Base-by-base conservation (phyloP, 139 green algal species). In the Micromonas pusilla region DNA sequence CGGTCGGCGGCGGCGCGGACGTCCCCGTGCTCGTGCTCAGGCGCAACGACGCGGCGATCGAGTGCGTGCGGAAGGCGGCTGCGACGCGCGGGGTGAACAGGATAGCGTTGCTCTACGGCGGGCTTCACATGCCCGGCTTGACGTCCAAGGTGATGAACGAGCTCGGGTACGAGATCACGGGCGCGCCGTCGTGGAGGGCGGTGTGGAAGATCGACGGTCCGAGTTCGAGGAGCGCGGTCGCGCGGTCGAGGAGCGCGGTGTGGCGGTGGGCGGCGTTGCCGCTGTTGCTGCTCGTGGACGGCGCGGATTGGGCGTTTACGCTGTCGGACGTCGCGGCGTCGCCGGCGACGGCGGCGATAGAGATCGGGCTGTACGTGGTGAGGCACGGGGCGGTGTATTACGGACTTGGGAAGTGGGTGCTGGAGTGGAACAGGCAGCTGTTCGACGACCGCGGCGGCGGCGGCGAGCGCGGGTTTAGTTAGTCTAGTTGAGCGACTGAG, bases 381-480 rank as follows among this genome's bases (percentile, higher is more conserved):
- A 34, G 68, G 9, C 68, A 75, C 68, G 68, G 37, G 34, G 68
- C 37, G 19, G 26, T 62, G 37, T 75, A 75, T 26, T 75, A 75
- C 37, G 36, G 34, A 1, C 6, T 75, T 0, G 68, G 68, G 2
- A 75, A 75, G 37, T 75, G 68, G 68, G 21, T 75, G 37, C 36
- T 75, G 1, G 68, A 75, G 9, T 75, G 68, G 68, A 75, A 75
- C 68, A 33, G 68, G 23, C 37, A 75, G 23, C 53, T 75, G 1
- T 75, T 75, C 37, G 68, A 75, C n/a, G 37, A 13, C 65, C 5
- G 9, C 25, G 62, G 20, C 26, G 65, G 33, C 26, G 65, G 4
- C 65, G n/a, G n/a, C n/a, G n/a, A 62, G 52, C 52, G 20, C 20
- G 52, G 20, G 52, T 62, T 62, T 62, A n/a, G 20, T 62, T 20